A percentile compares a stretch with the other conserved stretches of the same genome.
phyloP scores from a whole-genome alignment of 495 filamentous ascomycete genomes.

The Amphirosellinia nigrospora region DNA sequence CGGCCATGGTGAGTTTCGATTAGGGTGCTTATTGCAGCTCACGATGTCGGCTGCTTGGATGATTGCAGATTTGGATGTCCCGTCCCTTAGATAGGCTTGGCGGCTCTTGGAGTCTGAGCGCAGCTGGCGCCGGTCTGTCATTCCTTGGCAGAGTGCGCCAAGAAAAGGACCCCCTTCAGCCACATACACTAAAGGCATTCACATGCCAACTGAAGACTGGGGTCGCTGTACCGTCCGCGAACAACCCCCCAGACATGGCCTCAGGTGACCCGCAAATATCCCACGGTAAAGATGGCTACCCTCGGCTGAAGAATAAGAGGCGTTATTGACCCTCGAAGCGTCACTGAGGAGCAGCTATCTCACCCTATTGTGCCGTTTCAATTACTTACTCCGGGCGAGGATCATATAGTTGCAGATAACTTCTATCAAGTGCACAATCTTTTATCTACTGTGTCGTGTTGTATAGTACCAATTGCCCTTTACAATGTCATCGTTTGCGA shows the following conservation, averaged over 20 bases:
- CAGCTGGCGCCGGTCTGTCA: slow-evolving; percentile 38
- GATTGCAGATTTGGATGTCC: slow-evolving; percentile 20
- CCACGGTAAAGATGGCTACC: slow-evolving; percentile 39
- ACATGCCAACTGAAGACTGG: slow-evolving; percentile 13
- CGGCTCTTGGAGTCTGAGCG: slow-evolving; percentile 17
- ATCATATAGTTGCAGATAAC: neutral
- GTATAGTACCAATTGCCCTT: slow-evolving; percentile 5
- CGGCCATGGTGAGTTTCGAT: slow-evolving; percentile 32
- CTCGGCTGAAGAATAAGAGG: slow-evolving; percentile 40
- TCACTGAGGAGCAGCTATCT: slow-evolving; percentile 8
- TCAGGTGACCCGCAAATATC: slow-evolving; percentile 3
- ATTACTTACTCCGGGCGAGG: neutral
- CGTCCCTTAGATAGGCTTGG: slow-evolving; percentile 2
- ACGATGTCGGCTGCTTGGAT: slow-evolving; percentile 18
- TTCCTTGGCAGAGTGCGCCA: neutral
- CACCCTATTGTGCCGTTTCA: neutral
- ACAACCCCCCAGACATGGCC: slow-evolving; percentile 1
- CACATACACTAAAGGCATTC: slow-evolving; percentile 5
- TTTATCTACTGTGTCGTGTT: neutral
- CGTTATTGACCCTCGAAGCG: slow-evolving; percentile 4
- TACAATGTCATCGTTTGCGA: slow-evolving; percentile 72
- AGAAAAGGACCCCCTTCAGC: neutral
- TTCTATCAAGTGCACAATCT: neutral
- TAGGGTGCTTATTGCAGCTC: neutral
- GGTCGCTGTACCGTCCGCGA: neutral